Percentiles rank a stretch among this genome's conserved stretches.
phyloP scores from a whole-genome alignment of 208 protist genomes.

The Crithidia fasciculata region DNA sequence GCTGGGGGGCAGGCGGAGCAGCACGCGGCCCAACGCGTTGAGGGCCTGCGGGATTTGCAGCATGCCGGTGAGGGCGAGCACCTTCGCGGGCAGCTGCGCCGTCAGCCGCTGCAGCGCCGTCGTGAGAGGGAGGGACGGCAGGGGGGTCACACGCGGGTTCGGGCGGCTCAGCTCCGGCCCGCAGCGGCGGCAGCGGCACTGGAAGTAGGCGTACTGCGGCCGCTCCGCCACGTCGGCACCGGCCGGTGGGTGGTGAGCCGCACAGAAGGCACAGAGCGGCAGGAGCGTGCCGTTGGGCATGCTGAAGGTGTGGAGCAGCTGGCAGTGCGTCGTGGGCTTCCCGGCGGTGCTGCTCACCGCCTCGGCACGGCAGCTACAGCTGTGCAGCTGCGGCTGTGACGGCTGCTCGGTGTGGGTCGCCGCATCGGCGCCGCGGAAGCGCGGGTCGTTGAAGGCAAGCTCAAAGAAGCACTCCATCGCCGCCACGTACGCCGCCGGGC shows the following conservation, averaged over 20 bases:
- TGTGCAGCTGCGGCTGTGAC: constrained; percentile 13
- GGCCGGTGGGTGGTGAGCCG: constrained; percentile 49
- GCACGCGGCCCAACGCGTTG: constrained; percentile 71
- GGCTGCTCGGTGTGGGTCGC: constrained; percentile 4
- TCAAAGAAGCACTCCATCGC: constrained; percentile 74
- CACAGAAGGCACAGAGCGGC: constrained; percentile 63
- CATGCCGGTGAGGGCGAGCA: constrained; percentile 22
- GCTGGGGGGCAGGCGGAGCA: constrained; percentile 47
- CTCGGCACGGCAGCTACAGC: background rate
- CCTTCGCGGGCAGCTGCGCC: constrained; percentile 27
- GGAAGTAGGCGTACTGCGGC: constrained; percentile 66
- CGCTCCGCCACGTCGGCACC: constrained; percentile 25
- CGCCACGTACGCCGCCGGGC: constrained; percentile 54
- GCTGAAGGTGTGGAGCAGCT: constrained; percentile 55
- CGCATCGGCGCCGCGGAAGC: constrained; percentile 6
- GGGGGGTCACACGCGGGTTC: constrained; percentile 7
- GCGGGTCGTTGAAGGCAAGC: constrained; percentile 69
- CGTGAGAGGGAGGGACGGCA: constrained; percentile 46
- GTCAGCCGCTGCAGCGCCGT: constrained; percentile 42
- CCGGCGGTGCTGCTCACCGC: background rate
- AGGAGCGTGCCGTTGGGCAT: constrained; percentile 31
- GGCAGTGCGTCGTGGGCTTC: constrained; percentile 43
- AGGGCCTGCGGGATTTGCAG: constrained; percentile 40
- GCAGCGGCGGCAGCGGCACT: constrained; percentile 58
- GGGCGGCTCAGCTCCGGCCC: constrained; percentile 1